Evolutionary conservation across 805 yeast genomes (phyloP), one percentile per base, ranked within the genome.

Genomic region (Candida coleopterorum): DNA sequence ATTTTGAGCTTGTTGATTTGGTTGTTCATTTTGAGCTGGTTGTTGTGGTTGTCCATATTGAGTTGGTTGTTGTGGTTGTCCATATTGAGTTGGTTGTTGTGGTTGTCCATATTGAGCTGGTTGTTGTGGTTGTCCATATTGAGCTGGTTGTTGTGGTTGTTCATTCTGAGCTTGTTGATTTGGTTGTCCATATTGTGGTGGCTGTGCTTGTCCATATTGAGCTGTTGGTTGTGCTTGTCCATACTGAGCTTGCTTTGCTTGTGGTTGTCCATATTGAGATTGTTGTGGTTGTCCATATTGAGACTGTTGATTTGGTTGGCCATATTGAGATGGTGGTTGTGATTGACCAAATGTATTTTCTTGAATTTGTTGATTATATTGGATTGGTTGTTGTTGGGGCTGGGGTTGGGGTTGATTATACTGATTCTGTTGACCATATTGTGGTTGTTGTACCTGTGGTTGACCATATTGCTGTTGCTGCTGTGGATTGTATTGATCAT

Each of bases 401-500:
- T 23, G 25, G 8, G 25, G 11, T 23, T 10, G 22, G 22, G 6
- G 22, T 6, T 20, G 6, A 20, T 20, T 6, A 6, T 20, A 9
- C 6, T 20, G 6, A 9, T 6, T 20, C 9, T 20, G 25, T 18
- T 27, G 34, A 28, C 29, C 32, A 32, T 18, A 18, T 25, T 35
- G 43, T 8, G 12, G 34, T 5, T 24, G 37, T 15, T 30, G 46
- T 12, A 31, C 40, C 10, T 41, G 44, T 9, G 42, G 38, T 9
- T 37, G 44, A 18, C 35, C 42, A 12, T 38, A 40, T n/a, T 38
- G 18, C 9, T 10, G 37, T 21, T 32, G 44, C 22, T 37, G 42
- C 17, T 25, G 46, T 24, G 40, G 47, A 24, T 29, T 23, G 14
- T 35, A 37, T 31, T 32, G 40, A 40, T 22, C 23, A 32, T 31